Evolutionary conservation across 2,329 filamentous ascomycete genomes (phyloP), one percentile per base, ranked within the genome.

Genomic region (Colletotrichum liriopes): DNA sequence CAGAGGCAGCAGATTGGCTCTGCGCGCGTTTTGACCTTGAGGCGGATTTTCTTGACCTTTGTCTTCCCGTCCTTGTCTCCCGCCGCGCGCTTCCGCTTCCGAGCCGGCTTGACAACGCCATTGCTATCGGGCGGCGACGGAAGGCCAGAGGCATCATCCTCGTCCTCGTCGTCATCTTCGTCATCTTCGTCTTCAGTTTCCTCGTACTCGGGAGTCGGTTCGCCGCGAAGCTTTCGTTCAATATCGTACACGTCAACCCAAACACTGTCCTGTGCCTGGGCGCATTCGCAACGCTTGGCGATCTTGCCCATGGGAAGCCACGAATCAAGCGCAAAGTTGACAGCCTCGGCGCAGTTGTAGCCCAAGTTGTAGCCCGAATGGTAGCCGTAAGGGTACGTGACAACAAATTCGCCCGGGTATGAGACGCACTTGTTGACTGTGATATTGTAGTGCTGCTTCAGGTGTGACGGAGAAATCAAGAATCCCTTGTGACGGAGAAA

Each of bases 241-340:
- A 99, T 97, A 78, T 98, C 96, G 71, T 94, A 92, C 5, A 98
- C 95, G 79, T 99, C 95, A 65, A 99, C 95, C 95, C 97, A 99
- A 4, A 99, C 96, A 78, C 96, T 98, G 85, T 99, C 96, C 72
- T 97, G 92, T 75, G 98, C 95, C 72, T 96, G 90, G 77, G 96
- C 95, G 80, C 96, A 99, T 79, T 98, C 93, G 82, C 96, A 99
- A 81, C 96, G 97, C 83, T 98, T 98, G 20, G 96, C 96, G 76
- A 98, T 95, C 77, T 95, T 94, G 29, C 95, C 96, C 86, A 96
- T 98, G 62, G 97, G 93, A 56, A 99, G 85, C 96, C 96, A 99
- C 39, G 94, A 93, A 76, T 98, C 95, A 11, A 97, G 92, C 6
- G 96, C 96, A 81, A 99, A 99, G 80, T 99, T 99, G 84, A 99